These are phyloP conservation scores for Nannochloris sp. DNA, from an alignment of 139 green algal genomes.

Conservation along the genomic window DNA sequence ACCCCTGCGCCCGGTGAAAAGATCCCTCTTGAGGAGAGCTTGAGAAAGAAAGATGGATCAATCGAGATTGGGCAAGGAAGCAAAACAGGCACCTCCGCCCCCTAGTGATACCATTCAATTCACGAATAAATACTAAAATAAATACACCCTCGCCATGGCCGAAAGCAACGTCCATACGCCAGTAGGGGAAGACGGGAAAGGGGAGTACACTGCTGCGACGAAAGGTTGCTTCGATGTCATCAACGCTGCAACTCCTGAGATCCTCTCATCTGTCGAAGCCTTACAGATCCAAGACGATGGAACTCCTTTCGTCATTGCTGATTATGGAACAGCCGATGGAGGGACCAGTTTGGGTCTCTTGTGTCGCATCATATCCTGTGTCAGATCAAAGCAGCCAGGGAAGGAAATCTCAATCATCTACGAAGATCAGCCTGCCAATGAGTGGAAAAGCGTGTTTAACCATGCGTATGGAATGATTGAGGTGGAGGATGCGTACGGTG, in stretches of 20 bases:
- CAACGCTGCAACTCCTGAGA: neutral
- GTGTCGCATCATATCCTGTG: neutral
- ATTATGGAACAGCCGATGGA: neutral
- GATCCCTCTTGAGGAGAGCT: too few relatives aligned
- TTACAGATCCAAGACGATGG: neutral
- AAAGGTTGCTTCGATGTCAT: slow-evolving; percentile 4
- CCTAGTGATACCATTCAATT: too few relatives aligned
- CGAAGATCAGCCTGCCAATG: neutral
- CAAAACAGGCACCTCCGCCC: too few relatives aligned
- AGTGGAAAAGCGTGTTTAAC: slow-evolving; percentile 1
- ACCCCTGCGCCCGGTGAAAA: too few relatives aligned
- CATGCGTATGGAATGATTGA: slow-evolving; percentile 1
- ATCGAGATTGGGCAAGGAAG: too few relatives aligned
- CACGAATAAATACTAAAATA: too few relatives aligned
- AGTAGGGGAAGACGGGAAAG: neutral
- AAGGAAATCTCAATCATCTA: neutral
- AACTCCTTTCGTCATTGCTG: neutral
- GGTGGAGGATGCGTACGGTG: neutral
- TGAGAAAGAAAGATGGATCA: too few relatives aligned
- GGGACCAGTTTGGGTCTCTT: neutral
- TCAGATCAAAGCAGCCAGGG: neutral
- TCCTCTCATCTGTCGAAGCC: neutral
- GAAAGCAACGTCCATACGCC: neutral
- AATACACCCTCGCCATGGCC: neutral
- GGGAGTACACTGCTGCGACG: slow-evolving; percentile 2